Conservation (phyloP, 1,284 basidiomycete species). For the Kwoniella shivajii region DNA sequence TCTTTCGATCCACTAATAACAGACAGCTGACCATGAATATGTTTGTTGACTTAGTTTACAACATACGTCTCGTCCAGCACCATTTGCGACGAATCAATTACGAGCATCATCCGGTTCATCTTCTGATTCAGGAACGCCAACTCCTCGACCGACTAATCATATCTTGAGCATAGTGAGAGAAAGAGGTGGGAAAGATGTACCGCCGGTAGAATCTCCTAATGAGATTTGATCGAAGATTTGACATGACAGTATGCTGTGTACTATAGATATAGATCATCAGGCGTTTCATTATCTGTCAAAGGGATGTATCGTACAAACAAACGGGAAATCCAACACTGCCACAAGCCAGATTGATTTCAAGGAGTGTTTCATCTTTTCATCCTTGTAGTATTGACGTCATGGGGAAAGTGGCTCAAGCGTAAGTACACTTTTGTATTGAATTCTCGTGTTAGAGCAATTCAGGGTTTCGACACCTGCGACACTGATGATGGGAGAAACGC, state of each 20-base stretch:
- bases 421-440: not conserved
- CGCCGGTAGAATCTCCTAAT: constrained; percentile 4
- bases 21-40: not conserved
- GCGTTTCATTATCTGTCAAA: too few species aligned
- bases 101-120: constrained; percentile 7
- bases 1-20: not conserved
- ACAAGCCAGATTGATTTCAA: too few species aligned
- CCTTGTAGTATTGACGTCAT: too few species aligned
- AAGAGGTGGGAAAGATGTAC: not conserved
- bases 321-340: too few species aligned
- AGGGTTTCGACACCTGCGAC: too few species aligned
- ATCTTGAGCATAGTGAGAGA: not conserved
- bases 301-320: too few species aligned
- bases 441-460: too few species aligned
- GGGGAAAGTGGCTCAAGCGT: too few species aligned
- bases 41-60: constrained; percentile 9
- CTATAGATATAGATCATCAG: not conserved
- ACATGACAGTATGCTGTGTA: too few species aligned
- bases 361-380: too few species aligned
- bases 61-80: constrained; percentile 19
- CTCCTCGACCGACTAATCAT: constrained; percentile 4
- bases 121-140: constrained; percentile 14
- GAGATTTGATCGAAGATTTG: not conserved
- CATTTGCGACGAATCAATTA: not conserved
- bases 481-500: not conserved